Evolutionary conservation across 495 filamentous ascomycete species (phyloP).

Genomic region (Alectoria sarmentosa): DNA sequence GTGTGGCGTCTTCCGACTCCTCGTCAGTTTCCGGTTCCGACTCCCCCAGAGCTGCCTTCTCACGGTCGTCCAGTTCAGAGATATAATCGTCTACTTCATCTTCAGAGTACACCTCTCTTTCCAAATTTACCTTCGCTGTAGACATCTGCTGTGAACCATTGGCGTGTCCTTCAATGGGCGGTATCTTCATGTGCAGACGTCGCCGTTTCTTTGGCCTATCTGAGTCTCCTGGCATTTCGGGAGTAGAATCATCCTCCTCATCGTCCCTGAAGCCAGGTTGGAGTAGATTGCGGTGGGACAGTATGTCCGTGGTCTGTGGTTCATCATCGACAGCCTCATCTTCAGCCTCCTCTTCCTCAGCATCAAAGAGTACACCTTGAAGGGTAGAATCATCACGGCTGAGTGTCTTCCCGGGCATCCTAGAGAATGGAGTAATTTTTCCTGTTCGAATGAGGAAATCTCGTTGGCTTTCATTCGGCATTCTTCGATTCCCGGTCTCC

Average conservation of each 20-base stretch:
- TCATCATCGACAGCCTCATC: slow-evolving; percentile 36
- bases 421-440: slow-evolving; percentile 93
- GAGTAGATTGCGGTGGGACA: slow-evolving; percentile 75
- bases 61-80: slow-evolving; percentile 33
- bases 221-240: slow-evolving; percentile 21
- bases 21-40: slow-evolving; percentile 20
- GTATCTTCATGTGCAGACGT: slow-evolving; percentile 28
- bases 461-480: slow-evolving; percentile 73
- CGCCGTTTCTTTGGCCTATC: slow-evolving; percentile 37
- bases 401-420: slow-evolving; percentile 48
- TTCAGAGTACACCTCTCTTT: slow-evolving; percentile 32
- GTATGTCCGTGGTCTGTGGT: slow-evolving; percentile 24
- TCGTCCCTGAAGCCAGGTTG: slow-evolving; percentile 70
- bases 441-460: slow-evolving; percentile 92
- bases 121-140: slow-evolving; percentile 12
- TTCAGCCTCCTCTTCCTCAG: slow-evolving; percentile 56
- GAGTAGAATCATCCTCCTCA: slow-evolving; percentile 30
- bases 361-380: slow-evolving; percentile 66
- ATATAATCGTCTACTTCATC: slow-evolving; percentile 41
- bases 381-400: slow-evolving; percentile 54
- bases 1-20: slow-evolving; percentile 28
- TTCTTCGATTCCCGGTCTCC: slow-evolving; percentile 43
- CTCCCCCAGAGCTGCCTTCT: slow-evolving; percentile 19
- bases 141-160: slow-evolving; percentile 1
- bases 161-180: background rate